Base-by-base conservation (phyloP, 345 rosid genomes). In the Cardamine occulta region DNA sequence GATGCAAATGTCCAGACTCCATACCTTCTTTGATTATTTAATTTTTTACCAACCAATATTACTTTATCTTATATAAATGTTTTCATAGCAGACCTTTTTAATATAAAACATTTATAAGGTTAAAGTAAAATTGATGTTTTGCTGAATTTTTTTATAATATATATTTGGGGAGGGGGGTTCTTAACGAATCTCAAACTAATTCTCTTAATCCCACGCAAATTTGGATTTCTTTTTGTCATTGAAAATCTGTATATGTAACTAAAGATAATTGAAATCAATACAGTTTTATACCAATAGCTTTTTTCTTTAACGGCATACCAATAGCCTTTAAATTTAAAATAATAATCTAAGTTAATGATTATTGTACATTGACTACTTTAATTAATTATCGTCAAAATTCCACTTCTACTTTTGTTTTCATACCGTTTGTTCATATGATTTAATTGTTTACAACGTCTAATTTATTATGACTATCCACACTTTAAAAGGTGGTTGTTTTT, bases 1-100 rank as follows among this genome's bases (percentile, higher is more conserved):
- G 13, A 37, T 18, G 17, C 45, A 57, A 35, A 26, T 53, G 54
- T 60, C 18, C 55, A 67, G 11, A 48, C 53, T 68, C 35, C 29
- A 59, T 7, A 59, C 44, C 21, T 37, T 49, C 28, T 67, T 7
- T 28, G 14, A 14, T 49, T 60, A 52, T 39, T 68, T 51, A 19
- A 24, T 39, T 60, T 29, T 52, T 40, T 52, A 61, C 79, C 74
- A 75, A 60, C 63, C 74, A 68, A 60, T 35, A 31, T 1, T 56
- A 32, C 18, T 67, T 75, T n/a, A 6, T 44, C 11, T 7, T 71
- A 28, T 23, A 1, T 56, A 65, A 35, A 31, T 65, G 21, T 74
- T 29, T 21, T 53, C 24, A 28, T 53, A 35, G 1, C 19, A 17
- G 5, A 6, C 2, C 1, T 32, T 32, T 29, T 8, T 8, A 26